Conservation (phyloP, 441 rosid genomes). For the Manihot esculenta region DNA sequence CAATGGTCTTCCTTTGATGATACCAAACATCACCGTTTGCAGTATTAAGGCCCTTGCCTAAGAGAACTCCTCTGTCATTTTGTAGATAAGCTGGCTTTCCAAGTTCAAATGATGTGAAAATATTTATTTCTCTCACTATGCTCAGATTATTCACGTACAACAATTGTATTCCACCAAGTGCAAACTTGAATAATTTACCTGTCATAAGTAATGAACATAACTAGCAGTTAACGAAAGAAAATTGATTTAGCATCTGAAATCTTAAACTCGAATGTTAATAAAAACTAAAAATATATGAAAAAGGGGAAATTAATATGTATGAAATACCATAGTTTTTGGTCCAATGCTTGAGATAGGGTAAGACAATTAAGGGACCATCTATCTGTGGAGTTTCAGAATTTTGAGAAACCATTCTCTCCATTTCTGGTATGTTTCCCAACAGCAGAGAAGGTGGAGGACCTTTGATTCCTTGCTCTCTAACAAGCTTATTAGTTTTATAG, state of each 20-base stretch:
- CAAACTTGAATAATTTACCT: conserved; percentile 8
- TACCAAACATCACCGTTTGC: conserved; percentile 12
- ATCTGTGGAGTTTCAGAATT: no score
- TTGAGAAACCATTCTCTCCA: no score
- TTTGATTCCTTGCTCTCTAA: background rate
- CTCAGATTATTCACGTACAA: background rate
- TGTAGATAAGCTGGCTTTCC: conserved; percentile 15
- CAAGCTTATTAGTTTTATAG: no score
- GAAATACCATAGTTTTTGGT: background rate
- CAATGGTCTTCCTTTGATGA: conserved; percentile 6
- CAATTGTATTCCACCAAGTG: conserved; percentile 1
- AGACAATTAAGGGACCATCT: no score
- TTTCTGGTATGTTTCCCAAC: background rate
- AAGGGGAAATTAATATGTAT: no score
- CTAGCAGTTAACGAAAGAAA: no score
- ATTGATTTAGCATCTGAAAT: no score
- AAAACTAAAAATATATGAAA: no score
- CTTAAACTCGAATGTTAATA: no score
- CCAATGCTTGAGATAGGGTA: background rate
- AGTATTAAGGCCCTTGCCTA: conserved; percentile 13
- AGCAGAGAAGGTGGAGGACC: conserved; percentile 8
- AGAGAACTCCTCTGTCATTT: conserved; percentile 7
- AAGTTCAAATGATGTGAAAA: background rate
- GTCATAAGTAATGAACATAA: no score
- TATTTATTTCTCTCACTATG: background rate